These are phyloP conservation scores for Pleurotus tuoliensis DNA, from an alignment of 768 basidiomycete genomes.

Conservation along the genomic window DNA sequence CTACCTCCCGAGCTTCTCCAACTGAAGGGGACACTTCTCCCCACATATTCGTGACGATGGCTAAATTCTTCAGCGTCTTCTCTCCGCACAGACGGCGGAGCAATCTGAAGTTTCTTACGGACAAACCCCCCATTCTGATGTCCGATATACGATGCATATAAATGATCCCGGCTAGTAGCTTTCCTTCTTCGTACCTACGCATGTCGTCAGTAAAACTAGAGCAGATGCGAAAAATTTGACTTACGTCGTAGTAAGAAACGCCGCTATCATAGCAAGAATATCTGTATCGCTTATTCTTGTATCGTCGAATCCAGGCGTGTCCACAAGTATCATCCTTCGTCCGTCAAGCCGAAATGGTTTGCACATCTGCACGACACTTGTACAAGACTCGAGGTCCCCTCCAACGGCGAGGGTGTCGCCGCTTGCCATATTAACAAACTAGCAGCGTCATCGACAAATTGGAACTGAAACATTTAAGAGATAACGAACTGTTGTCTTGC, in stretches of 20 bases:
- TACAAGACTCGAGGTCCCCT: conserved; percentile 47
- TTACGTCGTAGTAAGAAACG: conserved; percentile 25
- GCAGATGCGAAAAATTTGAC: background rate
- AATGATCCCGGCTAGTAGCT: conserved; percentile 32
- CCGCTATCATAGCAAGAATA: conserved; percentile 45
- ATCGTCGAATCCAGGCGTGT: conserved; percentile 61
- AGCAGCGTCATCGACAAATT: background rate
- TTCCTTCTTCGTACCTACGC: conserved; percentile 12
- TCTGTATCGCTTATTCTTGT: conserved; percentile 43
- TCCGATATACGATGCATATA: conserved; percentile 40
- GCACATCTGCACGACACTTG: conserved; percentile 38
- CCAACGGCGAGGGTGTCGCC: conserved; percentile 45
- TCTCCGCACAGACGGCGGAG: conserved; percentile 44
- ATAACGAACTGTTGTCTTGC: background rate
- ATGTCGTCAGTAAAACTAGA: background rate
- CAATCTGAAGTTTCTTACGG: conserved; percentile 36
- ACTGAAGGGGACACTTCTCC: conserved; percentile 25
- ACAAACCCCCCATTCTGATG: conserved; percentile 30
- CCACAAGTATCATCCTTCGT: conserved; percentile 39
- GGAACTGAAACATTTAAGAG: background rate
- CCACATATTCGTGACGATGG: conserved; percentile 45
- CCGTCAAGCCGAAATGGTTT: conserved; percentile 40
- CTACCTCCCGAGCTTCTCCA: conserved; percentile 16
- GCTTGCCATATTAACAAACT: conserved; percentile 55
- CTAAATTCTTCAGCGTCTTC: conserved; percentile 34